Conservation (phyloP, 768 basidiomycete genomes). For the Dioszegia aurantiaca region DNA sequence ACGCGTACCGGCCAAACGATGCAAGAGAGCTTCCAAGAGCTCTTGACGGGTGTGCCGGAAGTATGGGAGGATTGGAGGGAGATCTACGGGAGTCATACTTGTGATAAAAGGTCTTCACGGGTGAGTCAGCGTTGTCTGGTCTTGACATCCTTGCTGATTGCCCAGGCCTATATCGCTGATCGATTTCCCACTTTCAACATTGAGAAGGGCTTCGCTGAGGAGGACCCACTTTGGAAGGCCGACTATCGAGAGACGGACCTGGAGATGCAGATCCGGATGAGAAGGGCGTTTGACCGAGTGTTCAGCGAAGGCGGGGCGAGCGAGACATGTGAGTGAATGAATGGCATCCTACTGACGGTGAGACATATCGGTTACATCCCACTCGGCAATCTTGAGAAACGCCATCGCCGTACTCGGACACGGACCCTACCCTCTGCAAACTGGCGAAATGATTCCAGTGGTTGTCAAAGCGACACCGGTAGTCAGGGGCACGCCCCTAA, state of each 20-base stretch:
- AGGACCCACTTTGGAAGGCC: slow-evolving; percentile 47
- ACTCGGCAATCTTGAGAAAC: slow-evolving; percentile 44
- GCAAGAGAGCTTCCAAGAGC: slow-evolving; percentile 41
- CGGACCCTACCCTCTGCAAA: slow-evolving; percentile 41
- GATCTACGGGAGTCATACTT: slow-evolving; percentile 50
- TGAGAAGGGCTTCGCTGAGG: slow-evolving; percentile 44
- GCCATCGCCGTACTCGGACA: slow-evolving; percentile 45
- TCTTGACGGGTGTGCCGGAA: slow-evolving; percentile 40
- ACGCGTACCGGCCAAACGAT: slow-evolving; percentile 49
- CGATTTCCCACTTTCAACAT: slow-evolving; percentile 45
- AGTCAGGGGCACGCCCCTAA: background rate
- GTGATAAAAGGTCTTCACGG: slow-evolving; percentile 44
- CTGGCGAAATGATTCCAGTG: slow-evolving; percentile 51
- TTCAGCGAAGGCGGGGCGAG: slow-evolving; percentile 37
- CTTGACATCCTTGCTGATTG: slow-evolving; percentile 5
- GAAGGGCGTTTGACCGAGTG: slow-evolving; percentile 39
- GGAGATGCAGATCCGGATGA: slow-evolving; percentile 40
- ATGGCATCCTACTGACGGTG: background rate
- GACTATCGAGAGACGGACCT: slow-evolving; percentile 46
- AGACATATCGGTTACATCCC: slow-evolving; percentile 49
- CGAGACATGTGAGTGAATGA: slow-evolving; percentile 40
- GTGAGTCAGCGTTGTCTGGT: slow-evolving; percentile 22
- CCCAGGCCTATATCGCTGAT: slow-evolving; percentile 33
- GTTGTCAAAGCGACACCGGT: slow-evolving; percentile 44
- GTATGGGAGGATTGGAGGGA: slow-evolving; percentile 49